Evolutionary conservation across 495 filamentous ascomycete species (phyloP), one percentile per base, ranked within the genome.

Genomic region (Clohesyomyces aquaticus): DNA sequence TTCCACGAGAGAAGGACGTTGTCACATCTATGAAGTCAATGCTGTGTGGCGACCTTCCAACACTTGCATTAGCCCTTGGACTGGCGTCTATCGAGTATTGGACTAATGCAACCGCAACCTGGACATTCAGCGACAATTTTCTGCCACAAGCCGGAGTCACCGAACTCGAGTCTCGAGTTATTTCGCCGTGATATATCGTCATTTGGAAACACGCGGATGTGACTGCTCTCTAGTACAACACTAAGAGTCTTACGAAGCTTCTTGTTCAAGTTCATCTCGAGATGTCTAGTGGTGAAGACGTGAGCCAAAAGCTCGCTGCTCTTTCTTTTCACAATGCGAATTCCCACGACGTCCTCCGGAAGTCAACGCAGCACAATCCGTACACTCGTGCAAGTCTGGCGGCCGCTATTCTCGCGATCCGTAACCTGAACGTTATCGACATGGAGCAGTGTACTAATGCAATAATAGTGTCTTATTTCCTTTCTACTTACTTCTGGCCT

Each of bases 11-110:
- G 10, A 32, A 3, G n/a, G 22, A 19, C 22, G 1, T 43, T 1
- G 6, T 1, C 2, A 18, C 4, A 2, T 43, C 10, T 21, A n/a
- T 10, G 2, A 25, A 55, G 16, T 23, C 4, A 18, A 11, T 42
- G 10, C 52, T 55, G 22, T 55, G 52, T 43, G 52, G 52, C 2
- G 52, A 55, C 32, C 52, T 55, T 42, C 29, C 52, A 2, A 41
- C 52, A 1, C 14, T 55, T 55, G 28, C 52, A 1, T 3, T 55
- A 4, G 18, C 32, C n/a, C 29, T 55, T 21, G 52, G 52, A 2
- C 18, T 55, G 28, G 42, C 38, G 32, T 32, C 52, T 12, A 25
- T 55, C 10, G 25, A 42, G n/a, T 43, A 55, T 32, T 55, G 52
- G 52, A 55, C 52, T 4, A 43, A 55, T 19, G 2, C 52, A 2